Evolutionary conservation across 164 flowering plant genomes (phyloP), one percentile per base, ranked within the genome.

Genomic region (Dillenia suffruticosa): DNA sequence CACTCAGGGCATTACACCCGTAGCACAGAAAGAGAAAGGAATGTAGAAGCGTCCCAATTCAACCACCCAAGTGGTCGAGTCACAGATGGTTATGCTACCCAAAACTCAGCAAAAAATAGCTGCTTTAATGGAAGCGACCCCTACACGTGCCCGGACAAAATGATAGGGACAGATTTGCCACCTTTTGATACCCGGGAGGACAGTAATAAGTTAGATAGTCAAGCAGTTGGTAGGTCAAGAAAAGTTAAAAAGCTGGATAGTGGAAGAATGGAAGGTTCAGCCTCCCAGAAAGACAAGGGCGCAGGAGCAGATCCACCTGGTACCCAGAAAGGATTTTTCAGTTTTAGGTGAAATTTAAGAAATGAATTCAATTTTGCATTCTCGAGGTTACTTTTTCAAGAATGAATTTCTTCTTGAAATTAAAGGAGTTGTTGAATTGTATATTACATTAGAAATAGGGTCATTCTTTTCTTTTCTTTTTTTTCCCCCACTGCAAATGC

Each of bases 261-360:
- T n/a, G 44, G 16, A 9, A 12, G 68, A 52, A 62, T 57, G 32
- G 59, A 76, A 51, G 66, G 55, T 62, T 73, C 65, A 22, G 16
- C 73, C 40, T 16, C 13, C 40, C 67, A 72, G 47, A 65, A 61
- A 9, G 82, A 66, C 7, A 74, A 58, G 19, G 56, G 64, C 17
- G 57, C 53, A 15, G 11, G 63, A 10, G 68, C 55, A 44, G 40
- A 40, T 59, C 68, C 52, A 50, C 12, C 65, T 52, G 14, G 15
- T 15, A 32, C 40, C 40, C 40, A 32, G 40, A 32, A 32, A 32
- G 40, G 40, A 4, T 32, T 32, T 32, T 32, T 32, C 40, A 32
- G 40, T 32, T 32, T 32, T 32, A 32, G 40, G 40, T 32, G 40
- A 32, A 32, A 32, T 32, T 32, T 32, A 32, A 32, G 40, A 32